These are phyloP conservation scores for Scheffersomyces illinoinensis DNA, from an alignment of 1,139 yeast species.

Conservation along the genomic window DNA sequence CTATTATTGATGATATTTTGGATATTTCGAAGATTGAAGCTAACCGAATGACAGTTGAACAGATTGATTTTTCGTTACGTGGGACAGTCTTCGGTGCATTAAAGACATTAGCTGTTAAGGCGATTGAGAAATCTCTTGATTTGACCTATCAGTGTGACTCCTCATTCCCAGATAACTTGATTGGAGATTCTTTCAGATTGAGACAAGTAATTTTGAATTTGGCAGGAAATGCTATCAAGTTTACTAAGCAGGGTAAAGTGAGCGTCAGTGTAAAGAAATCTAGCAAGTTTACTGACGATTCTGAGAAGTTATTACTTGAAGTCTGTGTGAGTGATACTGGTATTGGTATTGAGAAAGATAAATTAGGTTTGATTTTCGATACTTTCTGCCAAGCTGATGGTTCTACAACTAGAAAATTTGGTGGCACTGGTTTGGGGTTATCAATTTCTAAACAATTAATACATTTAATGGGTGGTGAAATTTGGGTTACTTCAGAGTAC, in stretches of 20 bases:
- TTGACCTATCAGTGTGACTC: constrained; percentile 80
- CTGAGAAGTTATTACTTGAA: constrained; percentile 67
- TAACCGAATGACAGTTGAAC: constrained; percentile 88
- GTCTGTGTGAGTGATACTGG: constrained; percentile 90
- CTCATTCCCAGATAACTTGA: constrained; percentile 80
- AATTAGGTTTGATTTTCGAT: constrained; percentile 79
- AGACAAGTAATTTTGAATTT: constrained; percentile 81
- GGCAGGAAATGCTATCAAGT: constrained; percentile 87
- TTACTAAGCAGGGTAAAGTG: constrained; percentile 80
- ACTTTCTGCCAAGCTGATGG: constrained; percentile 94
- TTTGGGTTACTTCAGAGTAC: constrained; percentile 81
- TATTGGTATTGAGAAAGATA: constrained; percentile 82
- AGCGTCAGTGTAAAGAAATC: constrained; percentile 61
- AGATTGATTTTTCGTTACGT: constrained; percentile 78
- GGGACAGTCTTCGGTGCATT: constrained; percentile 88
- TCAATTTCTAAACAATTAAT: constrained; percentile 85
- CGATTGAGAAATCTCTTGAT: constrained; percentile 80
- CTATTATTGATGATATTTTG: constrained; percentile 83
- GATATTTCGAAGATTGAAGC: constrained; percentile 94
- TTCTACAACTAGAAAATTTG: constrained; percentile 86
- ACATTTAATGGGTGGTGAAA: constrained; percentile 88
- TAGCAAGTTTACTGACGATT: constrained; percentile 38
- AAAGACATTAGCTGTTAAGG: constrained; percentile 84
- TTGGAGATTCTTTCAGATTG: constrained; percentile 84
- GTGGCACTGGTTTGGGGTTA: constrained; percentile 80